Evolutionary conservation across 139 green algal genomes (phyloP).

Genomic region (Closterium sp.): DNA sequence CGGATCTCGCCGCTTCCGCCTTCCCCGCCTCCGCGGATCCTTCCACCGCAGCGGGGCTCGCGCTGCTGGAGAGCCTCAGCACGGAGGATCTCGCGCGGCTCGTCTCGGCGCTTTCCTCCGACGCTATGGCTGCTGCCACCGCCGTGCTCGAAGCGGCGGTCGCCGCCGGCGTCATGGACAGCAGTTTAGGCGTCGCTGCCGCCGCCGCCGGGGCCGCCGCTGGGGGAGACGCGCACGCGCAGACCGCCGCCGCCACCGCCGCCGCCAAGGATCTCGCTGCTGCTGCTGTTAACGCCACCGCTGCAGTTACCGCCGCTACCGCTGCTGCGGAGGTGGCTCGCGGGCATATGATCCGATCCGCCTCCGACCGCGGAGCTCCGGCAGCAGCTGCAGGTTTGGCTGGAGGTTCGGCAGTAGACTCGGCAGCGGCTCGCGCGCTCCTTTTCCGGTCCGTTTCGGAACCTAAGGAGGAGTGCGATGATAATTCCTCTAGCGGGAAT

Average conservation of each 20-base stretch:
- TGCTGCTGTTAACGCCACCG: not conserved
- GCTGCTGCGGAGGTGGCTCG: not conserved
- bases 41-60: not conserved
- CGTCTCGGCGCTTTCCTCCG: not conserved
- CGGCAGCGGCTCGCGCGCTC: not conserved
- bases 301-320: not conserved
- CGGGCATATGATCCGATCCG: not conserved
- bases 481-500: not conserved
- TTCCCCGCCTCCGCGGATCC: too few relatives aligned
- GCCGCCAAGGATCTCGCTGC: not conserved
- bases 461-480: not conserved
- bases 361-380: not conserved
- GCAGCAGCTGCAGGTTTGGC: not conserved
- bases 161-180: not conserved
- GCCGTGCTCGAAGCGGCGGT: not conserved
- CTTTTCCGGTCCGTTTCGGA: not conserved
- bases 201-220: too few relatives aligned
- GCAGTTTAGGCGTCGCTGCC: not conserved
- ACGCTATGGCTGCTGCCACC: not conserved
- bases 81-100: not conserved
- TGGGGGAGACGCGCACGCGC: not conserved
- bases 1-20: not conserved
- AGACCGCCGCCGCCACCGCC: too few relatives aligned
- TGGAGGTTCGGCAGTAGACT: not conserved
- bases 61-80: not conserved